Evolutionary conservation across 2,329 filamentous ascomycete species (phyloP).

Genomic region (Hypoxylon sp.): DNA sequence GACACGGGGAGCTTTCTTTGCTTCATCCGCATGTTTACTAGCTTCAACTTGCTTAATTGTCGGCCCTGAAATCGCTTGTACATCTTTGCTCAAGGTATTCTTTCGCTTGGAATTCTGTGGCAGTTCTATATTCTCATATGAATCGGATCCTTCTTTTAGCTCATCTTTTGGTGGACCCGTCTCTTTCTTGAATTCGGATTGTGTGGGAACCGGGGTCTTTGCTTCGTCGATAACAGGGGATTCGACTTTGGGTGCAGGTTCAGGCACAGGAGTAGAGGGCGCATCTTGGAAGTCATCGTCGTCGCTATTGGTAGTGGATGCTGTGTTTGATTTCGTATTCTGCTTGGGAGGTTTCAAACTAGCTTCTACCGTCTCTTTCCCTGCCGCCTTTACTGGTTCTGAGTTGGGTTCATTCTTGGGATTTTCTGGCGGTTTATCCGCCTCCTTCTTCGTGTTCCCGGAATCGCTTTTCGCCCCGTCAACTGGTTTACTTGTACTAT

Average conservation of each 20-base stretch:
- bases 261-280: constrained; percentile 51
- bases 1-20: constrained; percentile 42
- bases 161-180: constrained; percentile 16
- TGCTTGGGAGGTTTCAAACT: constrained; percentile 39
- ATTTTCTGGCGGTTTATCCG: constrained; percentile 30
- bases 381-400: constrained; percentile 10
- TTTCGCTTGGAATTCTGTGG: constrained; percentile 39
- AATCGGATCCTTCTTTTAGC: constrained; percentile 24
- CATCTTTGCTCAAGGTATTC: constrained; percentile 41
- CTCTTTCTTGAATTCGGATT: constrained; percentile 36
- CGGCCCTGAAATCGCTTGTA: constrained; percentile 53
- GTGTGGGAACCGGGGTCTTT: constrained; percentile 47
- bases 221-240: constrained; percentile 44
- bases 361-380: constrained; percentile 28
- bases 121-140: constrained; percentile 25
- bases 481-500: constrained; percentile 20
- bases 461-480: constrained; percentile 25
- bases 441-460: constrained; percentile 10
- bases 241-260: constrained; percentile 24
- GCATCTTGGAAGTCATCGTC: constrained; percentile 60
- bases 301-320: constrained; percentile 55
- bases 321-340: constrained; percentile 39
- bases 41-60: constrained; percentile 52
- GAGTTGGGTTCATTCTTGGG: constrained; percentile 17
- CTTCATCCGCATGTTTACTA: constrained; percentile 50